Conservation (phyloP, 2,329 filamentous ascomycete species). For the Ophiostoma ulmi region DNA sequence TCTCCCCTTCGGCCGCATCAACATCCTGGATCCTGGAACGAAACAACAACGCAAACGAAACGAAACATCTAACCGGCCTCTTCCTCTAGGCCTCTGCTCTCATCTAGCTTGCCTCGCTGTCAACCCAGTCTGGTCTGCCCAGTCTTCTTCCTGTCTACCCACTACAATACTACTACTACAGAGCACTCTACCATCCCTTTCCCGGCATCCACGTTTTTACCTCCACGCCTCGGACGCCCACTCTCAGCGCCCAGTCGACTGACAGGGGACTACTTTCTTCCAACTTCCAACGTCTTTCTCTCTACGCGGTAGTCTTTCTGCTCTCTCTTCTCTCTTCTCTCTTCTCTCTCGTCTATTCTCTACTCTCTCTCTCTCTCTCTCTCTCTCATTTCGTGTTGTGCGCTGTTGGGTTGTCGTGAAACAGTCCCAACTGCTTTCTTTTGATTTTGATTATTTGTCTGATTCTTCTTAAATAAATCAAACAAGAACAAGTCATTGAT, state of each 20-base stretch:
- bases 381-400: background rate
- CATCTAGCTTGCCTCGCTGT: background rate
- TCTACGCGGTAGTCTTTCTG: background rate
- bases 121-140: constrained; percentile 1
- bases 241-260: background rate
- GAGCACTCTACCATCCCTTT: background rate
- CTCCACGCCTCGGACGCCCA: constrained; percentile 1
- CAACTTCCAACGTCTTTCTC: background rate
- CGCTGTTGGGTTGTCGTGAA: background rate
- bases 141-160: background rate
- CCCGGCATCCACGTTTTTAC: constrained; percentile 2
- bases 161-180: background rate
- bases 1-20: background rate
- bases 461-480: background rate
- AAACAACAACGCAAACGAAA: constrained; percentile 15
- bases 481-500: background rate
- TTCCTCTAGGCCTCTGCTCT: background rate
- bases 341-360: background rate
- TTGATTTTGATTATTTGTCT: background rate
- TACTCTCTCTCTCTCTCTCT: background rate
- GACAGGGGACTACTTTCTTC: constrained; percentile 5
- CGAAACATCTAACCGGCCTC: constrained; percentile 2
- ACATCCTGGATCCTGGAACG: background rate
- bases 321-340: background rate
- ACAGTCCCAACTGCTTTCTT: background rate